Evolutionary conservation across 2,329 filamentous ascomycete genomes (phyloP).

Genomic region (Penicillium sp.): DNA sequence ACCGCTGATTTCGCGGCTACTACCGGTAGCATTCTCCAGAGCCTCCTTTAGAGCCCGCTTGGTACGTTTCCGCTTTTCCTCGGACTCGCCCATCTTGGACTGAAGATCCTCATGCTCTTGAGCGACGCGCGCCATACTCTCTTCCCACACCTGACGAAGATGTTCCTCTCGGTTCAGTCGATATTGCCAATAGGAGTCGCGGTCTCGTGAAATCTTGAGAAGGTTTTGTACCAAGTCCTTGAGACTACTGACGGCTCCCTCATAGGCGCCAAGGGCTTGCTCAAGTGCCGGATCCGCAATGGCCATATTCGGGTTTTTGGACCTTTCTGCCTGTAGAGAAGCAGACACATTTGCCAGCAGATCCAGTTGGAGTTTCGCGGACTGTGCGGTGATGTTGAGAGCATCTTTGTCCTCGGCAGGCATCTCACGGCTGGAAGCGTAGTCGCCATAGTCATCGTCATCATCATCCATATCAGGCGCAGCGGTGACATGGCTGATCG

Average conservation of each 20-base stretch:
- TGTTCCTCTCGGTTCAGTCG: conserved; percentile 87
- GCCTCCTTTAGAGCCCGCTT: conserved; percentile 87
- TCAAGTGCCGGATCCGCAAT: conserved; percentile 75
- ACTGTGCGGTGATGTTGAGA: conserved; percentile 95
- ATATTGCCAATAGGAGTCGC: conserved; percentile 96
- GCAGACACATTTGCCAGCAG: conserved; percentile 80
- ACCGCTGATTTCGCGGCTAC: conserved; percentile 37
- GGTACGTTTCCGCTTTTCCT: conserved; percentile 83
- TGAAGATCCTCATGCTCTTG: conserved; percentile 91
- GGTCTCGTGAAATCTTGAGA: conserved; percentile 86
- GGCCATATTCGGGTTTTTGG: conserved; percentile 65
- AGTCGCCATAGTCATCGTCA: conserved; percentile 76
- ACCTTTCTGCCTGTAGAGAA: conserved; percentile 72
- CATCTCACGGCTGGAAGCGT: conserved; percentile 72
- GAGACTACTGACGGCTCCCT: conserved; percentile 83
- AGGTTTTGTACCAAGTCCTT: conserved; percentile 82
- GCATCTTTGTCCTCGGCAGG: conserved; percentile 81
- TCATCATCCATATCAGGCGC: conserved; percentile 61
- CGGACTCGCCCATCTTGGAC: conserved; percentile 80
- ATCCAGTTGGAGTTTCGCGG: conserved; percentile 87
- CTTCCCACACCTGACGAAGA: conserved; percentile 95
- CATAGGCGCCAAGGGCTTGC: conserved; percentile 80
- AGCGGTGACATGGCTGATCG: conserved; percentile 50
- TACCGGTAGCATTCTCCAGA: conserved; percentile 57
- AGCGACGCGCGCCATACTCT: conserved; percentile 97